Conservation (phyloP, 805 yeast genomes). For the Myxozyma neglecta region DNA sequence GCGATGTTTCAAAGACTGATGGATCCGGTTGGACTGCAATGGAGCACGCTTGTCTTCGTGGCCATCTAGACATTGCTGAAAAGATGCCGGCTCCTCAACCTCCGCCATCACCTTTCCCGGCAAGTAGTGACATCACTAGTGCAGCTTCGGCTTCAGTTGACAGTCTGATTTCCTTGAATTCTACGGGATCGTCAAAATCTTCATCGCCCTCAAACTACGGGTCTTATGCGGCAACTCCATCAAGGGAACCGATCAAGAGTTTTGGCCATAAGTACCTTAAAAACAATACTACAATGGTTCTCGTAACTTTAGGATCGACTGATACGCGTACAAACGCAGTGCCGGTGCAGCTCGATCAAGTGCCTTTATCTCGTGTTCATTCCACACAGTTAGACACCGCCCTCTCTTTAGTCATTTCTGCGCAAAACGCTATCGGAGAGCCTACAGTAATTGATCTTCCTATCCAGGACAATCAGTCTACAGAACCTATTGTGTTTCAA, state of each 20-base stretch:
- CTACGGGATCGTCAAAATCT: constrained; percentile 13
- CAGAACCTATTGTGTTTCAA: constrained; percentile 72
- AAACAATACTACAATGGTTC: constrained; percentile 62
- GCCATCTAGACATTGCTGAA: constrained; percentile 72
- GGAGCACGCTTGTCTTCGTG: constrained; percentile 92
- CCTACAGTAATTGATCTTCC: constrained; percentile 77
- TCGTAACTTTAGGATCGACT: constrained; percentile 83
- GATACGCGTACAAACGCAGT: constrained; percentile 61
- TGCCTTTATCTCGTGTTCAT: constrained; percentile 73
- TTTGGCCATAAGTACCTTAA: constrained; percentile 79
- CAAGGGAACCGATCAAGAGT: constrained; percentile 64
- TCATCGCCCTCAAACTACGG: constrained; percentile 21
- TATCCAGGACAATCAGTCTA: constrained; percentile 63
- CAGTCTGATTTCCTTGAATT: constrained; percentile 20
- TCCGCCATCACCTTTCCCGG: constrained; percentile 18
- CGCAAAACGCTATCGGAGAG: constrained; percentile 46
- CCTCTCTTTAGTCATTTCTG: constrained; percentile 66
- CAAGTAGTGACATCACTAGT: constrained; percentile 15
- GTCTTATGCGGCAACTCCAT: constrained; percentile 1
- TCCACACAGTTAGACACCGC: constrained; percentile 89
- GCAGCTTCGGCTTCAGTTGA: constrained; percentile 31
- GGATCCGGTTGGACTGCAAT: constrained; percentile 96
- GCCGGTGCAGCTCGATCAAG: constrained; percentile 68
- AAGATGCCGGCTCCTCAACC: constrained; percentile 42
- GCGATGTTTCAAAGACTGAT: constrained; percentile 60